Conservation (phyloP, 495 filamentous ascomycete genomes). For the Stereocaulon alpinum region DNA sequence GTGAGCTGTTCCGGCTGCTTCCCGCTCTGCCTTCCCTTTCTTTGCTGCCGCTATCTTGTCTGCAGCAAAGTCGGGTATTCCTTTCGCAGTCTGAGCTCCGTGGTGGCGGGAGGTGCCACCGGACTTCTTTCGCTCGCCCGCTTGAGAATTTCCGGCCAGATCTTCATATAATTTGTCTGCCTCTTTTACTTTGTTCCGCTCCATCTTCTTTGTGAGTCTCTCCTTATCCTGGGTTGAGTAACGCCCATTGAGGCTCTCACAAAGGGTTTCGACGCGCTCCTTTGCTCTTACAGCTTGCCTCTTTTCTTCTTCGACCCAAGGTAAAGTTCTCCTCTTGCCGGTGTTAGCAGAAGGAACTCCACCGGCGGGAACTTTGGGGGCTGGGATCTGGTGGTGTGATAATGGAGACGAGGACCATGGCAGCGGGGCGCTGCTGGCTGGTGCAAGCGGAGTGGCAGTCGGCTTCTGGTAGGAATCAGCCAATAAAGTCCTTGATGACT, state of each 20-base stretch:
- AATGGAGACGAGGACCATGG: conserved; percentile 30
- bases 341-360: conserved; percentile 28
- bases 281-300: conserved; percentile 24
- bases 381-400: conserved; percentile 17
- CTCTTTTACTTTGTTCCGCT: neutral
- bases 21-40: too few species aligned
- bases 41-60: conserved; percentile 26
- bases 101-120: neutral
- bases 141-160: neutral
- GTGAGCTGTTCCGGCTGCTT: too few species aligned
- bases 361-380: conserved; percentile 8
- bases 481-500: conserved; percentile 14
- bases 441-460: neutral
- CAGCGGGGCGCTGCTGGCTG: conserved; percentile 18
- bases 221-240: neutral
- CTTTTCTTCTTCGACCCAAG: conserved; percentile 39
- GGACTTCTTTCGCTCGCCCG: neutral
- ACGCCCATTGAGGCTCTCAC: neutral
- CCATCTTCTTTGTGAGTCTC: neutral
- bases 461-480: conserved; percentile 4
- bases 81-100: neutral
- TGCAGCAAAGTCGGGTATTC: neutral
- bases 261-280: neutral
- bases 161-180: neutral
- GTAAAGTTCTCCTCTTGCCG: conserved; percentile 43